Evolutionary conservation across 208 protist species (phyloP).

Genomic region (Wallacemonas rigidus): DNA sequence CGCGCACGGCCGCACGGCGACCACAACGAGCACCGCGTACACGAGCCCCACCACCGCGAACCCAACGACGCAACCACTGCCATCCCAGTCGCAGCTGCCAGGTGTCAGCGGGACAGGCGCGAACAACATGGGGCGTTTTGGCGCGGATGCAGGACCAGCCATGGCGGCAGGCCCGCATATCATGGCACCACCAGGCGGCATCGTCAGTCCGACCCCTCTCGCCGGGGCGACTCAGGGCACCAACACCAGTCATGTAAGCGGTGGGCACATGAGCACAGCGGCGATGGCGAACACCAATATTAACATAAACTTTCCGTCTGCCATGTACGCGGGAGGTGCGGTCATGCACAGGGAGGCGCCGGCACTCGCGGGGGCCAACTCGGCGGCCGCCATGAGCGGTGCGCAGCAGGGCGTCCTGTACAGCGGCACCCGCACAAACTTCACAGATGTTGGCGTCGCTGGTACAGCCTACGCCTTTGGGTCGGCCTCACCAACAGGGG

Average conservation of each 20-base stretch:
- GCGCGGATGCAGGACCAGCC: not conserved
- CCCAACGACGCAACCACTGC: not conserved
- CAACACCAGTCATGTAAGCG: not conserved
- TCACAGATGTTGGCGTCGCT: constrained; percentile 37
- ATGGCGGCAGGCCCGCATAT: constrained; percentile 2
- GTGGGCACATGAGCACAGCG: not conserved
- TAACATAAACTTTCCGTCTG: not conserved
- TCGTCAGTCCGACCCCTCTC: not conserved
- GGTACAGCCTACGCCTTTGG: constrained; percentile 28
- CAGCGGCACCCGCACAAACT: constrained; percentile 56
- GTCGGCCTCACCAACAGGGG: constrained; percentile 26
- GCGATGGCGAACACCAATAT: not conserved
- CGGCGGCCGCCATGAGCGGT: constrained; percentile 11
- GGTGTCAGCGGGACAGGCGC: not conserved
- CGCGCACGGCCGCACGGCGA: constrained; percentile 28
- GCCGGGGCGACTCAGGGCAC: not conserved
- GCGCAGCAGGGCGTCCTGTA: constrained; percentile 28
- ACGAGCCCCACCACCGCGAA: constrained; percentile 25
- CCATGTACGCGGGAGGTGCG: constrained; percentile 12
- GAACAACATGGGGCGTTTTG: not conserved
- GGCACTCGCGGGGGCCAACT: constrained; percentile 11
- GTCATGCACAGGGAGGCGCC: not conserved
- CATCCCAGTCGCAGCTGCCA: not conserved
- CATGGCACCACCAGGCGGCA: not conserved
- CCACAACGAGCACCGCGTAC: constrained; percentile 33